Percentiles rank a stretch among this genome's conserved stretches.
Evolutionary conservation across 768 basidiomycete species (phyloP).

Genomic region (Mycena venus): DNA sequence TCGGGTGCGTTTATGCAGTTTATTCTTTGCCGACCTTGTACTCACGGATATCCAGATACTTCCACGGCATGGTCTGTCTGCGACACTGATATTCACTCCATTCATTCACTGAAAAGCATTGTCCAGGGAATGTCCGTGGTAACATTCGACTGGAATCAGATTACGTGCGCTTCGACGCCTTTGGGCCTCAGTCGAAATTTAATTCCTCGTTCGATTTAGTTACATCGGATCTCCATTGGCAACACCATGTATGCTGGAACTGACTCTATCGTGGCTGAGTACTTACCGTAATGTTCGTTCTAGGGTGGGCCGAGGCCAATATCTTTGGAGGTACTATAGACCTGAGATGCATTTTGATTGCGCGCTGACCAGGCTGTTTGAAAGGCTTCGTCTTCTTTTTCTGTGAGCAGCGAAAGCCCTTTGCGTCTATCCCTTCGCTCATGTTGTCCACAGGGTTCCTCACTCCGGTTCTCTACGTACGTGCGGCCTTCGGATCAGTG

Average conservation of each 20-base stretch:
- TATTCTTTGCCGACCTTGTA: neutral
- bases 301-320: conserved; percentile 74
- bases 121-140: conserved; percentile 39
- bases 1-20: conserved; percentile 66
- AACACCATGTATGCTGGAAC: conserved; percentile 57
- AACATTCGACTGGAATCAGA: conserved; percentile 73
- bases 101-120: neutral
- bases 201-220: neutral
- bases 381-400: conserved; percentile 35
- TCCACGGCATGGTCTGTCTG: conserved; percentile 35
- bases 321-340: conserved; percentile 46
- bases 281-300: neutral
- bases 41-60: conserved; percentile 22
- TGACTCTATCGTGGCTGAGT: neutral
- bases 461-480: conserved; percentile 48
- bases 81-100: neutral
- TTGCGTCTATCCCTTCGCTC: neutral
- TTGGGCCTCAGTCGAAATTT: conserved; percentile 32
- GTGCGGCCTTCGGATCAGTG: neutral
- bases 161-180: conserved; percentile 47
- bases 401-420: neutral
- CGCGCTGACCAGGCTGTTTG: conserved; percentile 32
- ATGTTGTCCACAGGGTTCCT: conserved; percentile 45
- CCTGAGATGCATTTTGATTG: conserved; percentile 57
- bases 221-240: conserved; percentile 66